Evolutionary conservation across 225 moss, liverwort and hornwort genomes (phyloP), one percentile per base, ranked within the genome.

Genomic region (Lunularia cruciata): DNA sequence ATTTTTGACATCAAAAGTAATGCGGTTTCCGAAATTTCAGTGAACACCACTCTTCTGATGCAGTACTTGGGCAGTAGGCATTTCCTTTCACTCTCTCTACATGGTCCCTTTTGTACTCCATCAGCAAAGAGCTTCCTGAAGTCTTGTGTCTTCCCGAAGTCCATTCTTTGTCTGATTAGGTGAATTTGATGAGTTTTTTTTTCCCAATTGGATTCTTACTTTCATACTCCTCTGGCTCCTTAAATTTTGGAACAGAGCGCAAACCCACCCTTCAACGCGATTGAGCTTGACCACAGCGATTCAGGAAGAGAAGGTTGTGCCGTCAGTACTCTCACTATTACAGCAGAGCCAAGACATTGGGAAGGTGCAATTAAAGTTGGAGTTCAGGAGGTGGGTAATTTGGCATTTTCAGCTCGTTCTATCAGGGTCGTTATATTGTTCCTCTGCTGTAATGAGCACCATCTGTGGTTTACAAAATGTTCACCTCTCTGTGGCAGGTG

Each of bases 281-380:
- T 98, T 70, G 98, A 98, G 76, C 86, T 98, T 55, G 98, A 98
- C 72, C 98, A 98, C 65, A 98, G 98, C 72, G 98, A 98, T 77
- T 98, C 98, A 25, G 93, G 93, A 72, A 84, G 98, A 78, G 98
- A 98, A 87, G 98, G 91, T 15, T 98, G 98, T 76, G 91, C 98
- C 20, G 93, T 98, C 9, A 98, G 90, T 49, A 98, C 98, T 22
- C 89, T 98, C 22, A 98, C 91, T 25, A 80, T 98, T 43, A 98
- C 93, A 37, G 87, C 98, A 30, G 98, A 98, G 75, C 93, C 98
- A 78, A 93, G 85, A 59, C 93, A 93, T 79, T 98, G 98, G 98
- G 85, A 85, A 76, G 98, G 98, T 20, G 93, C 98, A 67, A 91
- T 93, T 30, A 93, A 86, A 91, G 98, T 98, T 77, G 98, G 93